Evolutionary conservation across 257 asterid genomes (phyloP).

Genomic region (Penstemon davidsonii): DNA sequence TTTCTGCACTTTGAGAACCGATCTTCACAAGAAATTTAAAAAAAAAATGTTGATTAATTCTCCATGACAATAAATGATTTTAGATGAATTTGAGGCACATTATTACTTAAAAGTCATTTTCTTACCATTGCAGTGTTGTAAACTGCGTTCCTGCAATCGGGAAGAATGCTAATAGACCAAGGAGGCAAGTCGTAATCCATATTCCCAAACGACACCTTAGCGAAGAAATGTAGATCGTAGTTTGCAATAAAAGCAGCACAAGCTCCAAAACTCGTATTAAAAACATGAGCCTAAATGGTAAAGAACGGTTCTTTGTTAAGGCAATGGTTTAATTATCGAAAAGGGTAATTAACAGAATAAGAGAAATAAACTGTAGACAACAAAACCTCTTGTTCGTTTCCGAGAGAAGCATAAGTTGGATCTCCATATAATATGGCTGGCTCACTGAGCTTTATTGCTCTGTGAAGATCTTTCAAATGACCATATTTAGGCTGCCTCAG

Average conservation of each 20-base stretch:
- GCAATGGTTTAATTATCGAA: not conserved
- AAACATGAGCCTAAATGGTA: constrained; percentile 76
- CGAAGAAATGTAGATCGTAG: constrained; percentile 62
- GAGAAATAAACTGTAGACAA: not conserved
- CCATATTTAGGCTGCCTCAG: constrained; percentile 96
- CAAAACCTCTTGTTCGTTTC: constrained; percentile 89
- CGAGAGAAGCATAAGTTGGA: constrained; percentile 73
- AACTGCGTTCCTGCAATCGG: constrained; percentile 91
- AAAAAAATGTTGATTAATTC: constrained; percentile 7
- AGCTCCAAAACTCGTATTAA: constrained; percentile 65
- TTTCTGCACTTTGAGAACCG: constrained; percentile 89
- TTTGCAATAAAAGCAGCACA: constrained; percentile 97
- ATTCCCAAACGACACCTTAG: constrained; percentile 63
- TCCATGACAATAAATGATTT: too few relatives aligned
- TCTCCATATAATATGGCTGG: constrained; percentile 81
- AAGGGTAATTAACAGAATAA: constrained; percentile 8
- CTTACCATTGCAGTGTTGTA: constrained; percentile 97
- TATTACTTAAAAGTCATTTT: not conserved
- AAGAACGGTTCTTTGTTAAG: not conserved
- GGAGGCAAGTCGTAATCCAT: constrained; percentile 90
- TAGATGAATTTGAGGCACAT: not conserved
- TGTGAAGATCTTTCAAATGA: constrained; percentile 90
- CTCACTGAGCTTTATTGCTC: constrained; percentile 98
- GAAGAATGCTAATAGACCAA: constrained; percentile 99
- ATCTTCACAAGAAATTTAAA: constrained; percentile 39